Evolutionary conservation across 306 rosid species (phyloP).

Genomic region (Pachyrhizus erosus): DNA sequence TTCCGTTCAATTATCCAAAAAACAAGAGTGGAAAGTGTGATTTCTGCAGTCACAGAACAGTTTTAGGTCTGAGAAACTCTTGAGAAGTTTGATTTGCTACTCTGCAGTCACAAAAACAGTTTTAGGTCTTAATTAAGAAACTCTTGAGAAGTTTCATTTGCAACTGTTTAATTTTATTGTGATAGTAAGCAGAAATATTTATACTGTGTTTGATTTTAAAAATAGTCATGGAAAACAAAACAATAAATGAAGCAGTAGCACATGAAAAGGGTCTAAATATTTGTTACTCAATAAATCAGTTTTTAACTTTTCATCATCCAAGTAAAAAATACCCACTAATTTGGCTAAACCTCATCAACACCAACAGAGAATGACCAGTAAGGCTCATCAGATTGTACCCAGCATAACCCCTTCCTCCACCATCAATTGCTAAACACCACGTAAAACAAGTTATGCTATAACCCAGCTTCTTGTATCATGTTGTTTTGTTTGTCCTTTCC

Average conservation of each 20-base stretch:
- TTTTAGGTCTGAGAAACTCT: slow-evolving; percentile 1
- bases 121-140: background rate
- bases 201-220: background rate
- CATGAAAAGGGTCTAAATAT: background rate
- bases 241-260: background rate
- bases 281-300: background rate
- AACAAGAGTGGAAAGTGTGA: background rate
- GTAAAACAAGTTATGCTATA: background rate
- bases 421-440: background rate
- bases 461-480: background rate
- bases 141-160: background rate
- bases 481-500: background rate
- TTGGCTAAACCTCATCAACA: background rate
- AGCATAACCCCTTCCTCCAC: background rate
- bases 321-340: background rate
- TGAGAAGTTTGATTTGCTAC: background rate
- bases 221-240: background rate
- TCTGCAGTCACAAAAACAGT: too few species aligned
- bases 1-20: background rate
- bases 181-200: background rate
- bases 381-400: too few species aligned
- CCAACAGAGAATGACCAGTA: too few species aligned
- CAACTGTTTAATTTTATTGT: background rate
- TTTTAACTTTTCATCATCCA: background rate
- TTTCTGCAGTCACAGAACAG: background rate